Base-by-base conservation (phyloP, 805 yeast species). In the Yamadazyma philogaea region DNA sequence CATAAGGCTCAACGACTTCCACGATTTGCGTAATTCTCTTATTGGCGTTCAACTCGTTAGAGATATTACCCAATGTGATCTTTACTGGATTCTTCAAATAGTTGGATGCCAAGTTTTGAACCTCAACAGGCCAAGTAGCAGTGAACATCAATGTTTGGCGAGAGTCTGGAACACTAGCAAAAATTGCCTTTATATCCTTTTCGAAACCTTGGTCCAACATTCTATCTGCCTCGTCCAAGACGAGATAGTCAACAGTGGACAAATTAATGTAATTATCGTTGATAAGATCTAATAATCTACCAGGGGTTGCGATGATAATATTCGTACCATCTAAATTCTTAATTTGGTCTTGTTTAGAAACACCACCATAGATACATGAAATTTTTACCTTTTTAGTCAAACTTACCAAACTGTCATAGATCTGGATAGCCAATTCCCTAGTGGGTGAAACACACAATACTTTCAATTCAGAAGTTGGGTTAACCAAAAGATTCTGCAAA, bases 71-170 rank as follows among this genome's bases (percentile, higher is more conserved):
- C 59, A 93, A 85, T 33, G 93, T 82, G 32, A 93, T 86, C 64
- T 87, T 89, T 37, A 88, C 87, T n/a, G 97, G 95, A 21, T 63
- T 51, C 17, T 75, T 78, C 95, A 93, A 86, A 66, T 84, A 93
- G 6, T 84, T 77, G 15, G 81, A 60, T 7, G 99, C 99, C 49
- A 93, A 75, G 50, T 88, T 95, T 59, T 98, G 82, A 27, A 93
- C 98, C 68, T 91, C 96, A 55, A 86, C 87, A n/a, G 99, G 99
- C 99, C 99, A 93, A 1, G 99, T 93, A n/a, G 99, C 99, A 7
- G 99, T 91, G 68, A 93, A 93, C 98, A 93, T 93, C 50, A 93
- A 74, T 0, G 99, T 93, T 66, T 91, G 98, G 69, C 98, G 75
- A 19, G 64, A 60, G 18, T 51, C 39, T 27, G 58, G 49, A 12